Base-by-base conservation (phyloP, 2,329 filamentous ascomycete genomes). In the Alternaria hordeiaustralica region DNA sequence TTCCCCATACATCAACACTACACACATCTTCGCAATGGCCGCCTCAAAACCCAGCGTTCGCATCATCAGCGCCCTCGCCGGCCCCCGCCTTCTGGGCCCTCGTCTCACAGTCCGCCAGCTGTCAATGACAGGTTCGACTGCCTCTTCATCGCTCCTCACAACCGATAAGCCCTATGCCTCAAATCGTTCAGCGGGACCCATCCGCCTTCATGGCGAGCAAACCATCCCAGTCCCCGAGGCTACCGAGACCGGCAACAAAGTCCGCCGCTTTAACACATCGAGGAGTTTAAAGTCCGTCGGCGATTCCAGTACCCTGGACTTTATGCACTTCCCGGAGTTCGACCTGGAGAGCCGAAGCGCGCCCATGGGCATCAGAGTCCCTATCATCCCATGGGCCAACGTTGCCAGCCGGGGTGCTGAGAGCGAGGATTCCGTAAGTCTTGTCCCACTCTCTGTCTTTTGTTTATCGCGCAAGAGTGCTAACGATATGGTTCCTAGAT, bases 291-390 rank as follows among this genome's bases (percentile, higher is more conserved):
- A 89, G 75, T 79, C 86, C 26, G 82, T 86, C 66, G 83, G 85
- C 58, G 88, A 90, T 79, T 81, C 78, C 63, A 88, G 87, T 44
- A 88, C 87, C 45, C 87, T 90, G 63, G 88, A 90, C 81, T 89
- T 90, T 72, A 84, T 85, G 70, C 89, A 85, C 80, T 82, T 90
- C 69, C 88, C 88, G 36, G 81, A 82, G 59, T 81, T 84, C 68
- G 80, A 84, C 55, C 77, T 83, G 30, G 82, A 85, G 54, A 69
- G 75, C 13, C 62, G 77, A 13, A 67, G 76, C 49, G 73, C 76
- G 26, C 74, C 81, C 6, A 74, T 79, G 36, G 63, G 66, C 13
- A 74, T 84, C 11, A 82, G 83, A 53, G 82, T 87, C 47, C 87
- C 87, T 61, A 82, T 87, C 68, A 79, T 87, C 53, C 71, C 77